phyloP scores from a whole-genome alignment of 768 basidiomycete genomes.

The Boletus tylopilopsis region DNA sequence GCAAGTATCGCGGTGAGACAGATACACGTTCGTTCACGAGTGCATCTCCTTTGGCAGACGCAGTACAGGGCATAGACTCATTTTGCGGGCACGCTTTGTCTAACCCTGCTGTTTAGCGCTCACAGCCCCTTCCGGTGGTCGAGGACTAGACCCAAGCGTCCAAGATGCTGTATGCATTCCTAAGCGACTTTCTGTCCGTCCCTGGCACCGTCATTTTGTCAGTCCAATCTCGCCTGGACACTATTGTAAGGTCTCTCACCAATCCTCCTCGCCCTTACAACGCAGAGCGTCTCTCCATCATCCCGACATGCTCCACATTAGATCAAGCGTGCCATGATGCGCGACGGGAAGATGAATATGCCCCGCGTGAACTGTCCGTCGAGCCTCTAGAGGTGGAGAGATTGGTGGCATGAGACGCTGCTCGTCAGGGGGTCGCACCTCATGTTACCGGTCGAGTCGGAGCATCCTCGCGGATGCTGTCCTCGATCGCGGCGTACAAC shows the following conservation, averaged over 20 bases:
- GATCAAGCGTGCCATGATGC: background rate
- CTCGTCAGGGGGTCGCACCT: too few species aligned
- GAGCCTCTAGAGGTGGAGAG: too few species aligned
- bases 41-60: constrained; percentile 33
- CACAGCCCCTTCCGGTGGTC: constrained; percentile 23
- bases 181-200: background rate
- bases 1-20: too few species aligned
- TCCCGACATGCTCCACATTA: constrained; percentile 42
- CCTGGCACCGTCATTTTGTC: background rate
- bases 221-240: constrained; percentile 45
- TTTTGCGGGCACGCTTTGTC: background rate
- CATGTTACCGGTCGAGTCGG: constrained; percentile 33
- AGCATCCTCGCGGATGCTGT: constrained; percentile 23
- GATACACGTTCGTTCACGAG: background rate
- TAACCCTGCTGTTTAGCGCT: constrained; percentile 9
- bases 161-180: constrained; percentile 35
- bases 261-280: constrained; percentile 38
- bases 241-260: constrained; percentile 38
- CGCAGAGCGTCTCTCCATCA: constrained; percentile 43
- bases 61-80: constrained; percentile 35
- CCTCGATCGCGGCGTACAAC: background rate
- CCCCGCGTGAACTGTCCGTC: constrained; percentile 35
- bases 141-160: constrained; percentile 35
- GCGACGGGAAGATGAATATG: constrained; percentile 15
- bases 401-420: too few species aligned